Percentiles rank a stretch among this genome's conserved stretches.
Evolutionary conservation across 2,329 filamentous ascomycete species (phyloP).

Genomic region (Exophiala bonariae): DNA sequence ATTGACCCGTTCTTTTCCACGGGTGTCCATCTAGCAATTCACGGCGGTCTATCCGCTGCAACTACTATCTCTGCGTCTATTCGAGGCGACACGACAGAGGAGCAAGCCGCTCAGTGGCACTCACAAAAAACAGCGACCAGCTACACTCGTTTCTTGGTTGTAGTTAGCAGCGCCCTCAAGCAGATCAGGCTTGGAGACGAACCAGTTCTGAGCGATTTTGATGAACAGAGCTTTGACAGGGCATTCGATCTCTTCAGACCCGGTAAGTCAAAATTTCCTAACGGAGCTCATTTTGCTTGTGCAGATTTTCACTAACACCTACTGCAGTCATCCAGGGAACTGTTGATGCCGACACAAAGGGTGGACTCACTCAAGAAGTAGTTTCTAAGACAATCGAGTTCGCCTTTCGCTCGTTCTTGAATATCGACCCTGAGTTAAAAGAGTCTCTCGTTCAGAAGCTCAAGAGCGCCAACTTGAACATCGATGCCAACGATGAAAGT

Average conservation of each 20-base stretch:
- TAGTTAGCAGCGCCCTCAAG: conserved; percentile 40
- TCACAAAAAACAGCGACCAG: conserved; percentile 45
- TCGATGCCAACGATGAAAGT: conserved; percentile 10
- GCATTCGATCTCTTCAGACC: conserved; percentile 36
- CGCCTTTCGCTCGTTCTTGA: conserved; percentile 13
- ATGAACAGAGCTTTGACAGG: conserved; percentile 45
- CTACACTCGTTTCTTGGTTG: conserved; percentile 50
- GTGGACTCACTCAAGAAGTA: conserved; percentile 26
- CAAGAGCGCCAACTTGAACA: conserved; percentile 13
- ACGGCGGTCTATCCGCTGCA: conserved; percentile 47
- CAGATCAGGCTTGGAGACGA: conserved; percentile 44
- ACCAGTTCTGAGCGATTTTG: conserved; percentile 42
- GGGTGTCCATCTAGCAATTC: conserved; percentile 48
- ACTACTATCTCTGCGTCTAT: conserved; percentile 43
- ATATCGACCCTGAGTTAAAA: conserved; percentile 1
- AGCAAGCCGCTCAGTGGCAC: conserved; percentile 41
- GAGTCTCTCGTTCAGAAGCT: conserved; percentile 5
- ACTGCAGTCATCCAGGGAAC: conserved; percentile 32
- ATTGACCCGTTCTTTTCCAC: conserved; percentile 53
- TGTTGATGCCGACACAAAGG: conserved; percentile 24
- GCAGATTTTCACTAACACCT: no score
- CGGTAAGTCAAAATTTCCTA: conserved; percentile 33
- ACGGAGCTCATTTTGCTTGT: no score
- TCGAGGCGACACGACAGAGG: conserved; percentile 41
- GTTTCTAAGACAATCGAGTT: conserved; percentile 29